Evolutionary conservation across 768 basidiomycete genomes (phyloP).

Genomic region (Kondoa malvinella): DNA sequence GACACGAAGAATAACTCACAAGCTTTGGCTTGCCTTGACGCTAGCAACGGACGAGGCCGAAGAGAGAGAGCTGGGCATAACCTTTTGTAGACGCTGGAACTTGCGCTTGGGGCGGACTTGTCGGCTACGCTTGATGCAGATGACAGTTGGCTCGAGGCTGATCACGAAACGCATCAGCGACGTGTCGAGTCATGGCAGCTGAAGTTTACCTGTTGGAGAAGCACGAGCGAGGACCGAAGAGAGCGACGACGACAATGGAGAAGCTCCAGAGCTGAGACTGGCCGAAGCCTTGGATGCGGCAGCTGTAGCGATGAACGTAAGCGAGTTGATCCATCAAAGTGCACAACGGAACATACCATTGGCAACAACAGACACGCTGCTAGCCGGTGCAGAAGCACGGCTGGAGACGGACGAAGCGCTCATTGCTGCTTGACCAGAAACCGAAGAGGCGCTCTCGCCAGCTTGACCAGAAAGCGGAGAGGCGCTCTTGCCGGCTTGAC

Average conservation of each 20-base stretch:
- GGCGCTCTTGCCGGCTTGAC: constrained; percentile 26
- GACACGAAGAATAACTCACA: constrained; percentile 2
- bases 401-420: constrained; percentile 15
- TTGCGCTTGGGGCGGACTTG: background rate
- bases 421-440: constrained; percentile 11
- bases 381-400: too few species aligned
- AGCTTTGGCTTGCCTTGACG: constrained; percentile 1
- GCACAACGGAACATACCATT: too few species aligned
- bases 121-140: constrained; percentile 1
- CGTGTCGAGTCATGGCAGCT: too few species aligned
- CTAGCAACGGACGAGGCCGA: constrained; percentile 7
- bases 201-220: too few species aligned
- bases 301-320: constrained; percentile 14
- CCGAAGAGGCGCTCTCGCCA: constrained; percentile 16
- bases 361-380: too few species aligned
- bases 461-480: constrained; percentile 19
- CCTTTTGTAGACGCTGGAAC: constrained; percentile 12
- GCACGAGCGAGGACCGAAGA: too few species aligned
- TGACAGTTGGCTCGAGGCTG: background rate
- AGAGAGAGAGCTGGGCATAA: constrained; percentile 17
- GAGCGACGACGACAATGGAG: too few species aligned
- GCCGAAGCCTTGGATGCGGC: too few species aligned
- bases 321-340: constrained; percentile 28
- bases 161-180: constrained; percentile 4
- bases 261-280: too few species aligned